A percentile compares a stretch with the other conserved stretches of the same genome.
phyloP scores from a whole-genome alignment of 352 stramenopile genomes.

The Globisporangium heterothallicum region DNA sequence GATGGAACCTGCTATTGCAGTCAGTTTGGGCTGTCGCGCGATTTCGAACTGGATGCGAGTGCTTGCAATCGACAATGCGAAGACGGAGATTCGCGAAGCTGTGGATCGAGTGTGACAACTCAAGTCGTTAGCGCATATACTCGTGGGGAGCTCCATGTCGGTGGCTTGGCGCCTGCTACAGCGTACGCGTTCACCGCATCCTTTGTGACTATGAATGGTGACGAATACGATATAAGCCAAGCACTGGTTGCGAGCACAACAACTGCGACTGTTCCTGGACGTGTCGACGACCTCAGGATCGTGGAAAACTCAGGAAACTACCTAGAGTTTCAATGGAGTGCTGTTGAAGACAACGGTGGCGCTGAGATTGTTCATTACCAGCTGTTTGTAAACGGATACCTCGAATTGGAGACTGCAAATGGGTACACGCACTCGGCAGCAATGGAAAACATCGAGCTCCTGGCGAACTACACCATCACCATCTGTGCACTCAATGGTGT shows the following conservation, averaged over 20 bases:
- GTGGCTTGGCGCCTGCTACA: slow-evolving; percentile 20
- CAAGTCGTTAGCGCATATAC: slow-evolving; percentile 26
- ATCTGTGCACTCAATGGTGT: slow-evolving; percentile 35
- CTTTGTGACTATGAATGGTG: slow-evolving; percentile 18
- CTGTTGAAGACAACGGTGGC: slow-evolving; percentile 36
- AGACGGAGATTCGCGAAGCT: slow-evolving; percentile 3
- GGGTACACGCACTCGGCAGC: slow-evolving; percentile 19
- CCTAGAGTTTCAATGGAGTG: slow-evolving; percentile 44
- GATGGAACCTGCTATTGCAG: slow-evolving; percentile 36
- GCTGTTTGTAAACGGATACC: slow-evolving; percentile 39
- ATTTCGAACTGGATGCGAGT: background rate
- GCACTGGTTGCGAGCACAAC: slow-evolving; percentile 25
- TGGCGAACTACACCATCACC: slow-evolving; percentile 15
- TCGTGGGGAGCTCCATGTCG: slow-evolving; percentile 27
- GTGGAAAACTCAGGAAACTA: slow-evolving; percentile 20
- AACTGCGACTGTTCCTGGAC: slow-evolving; percentile 26
- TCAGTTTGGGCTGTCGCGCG: slow-evolving; percentile 5
- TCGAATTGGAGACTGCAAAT: slow-evolving; percentile 15
- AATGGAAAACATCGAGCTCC: slow-evolving; percentile 12
- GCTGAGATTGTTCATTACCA: slow-evolving; percentile 28
- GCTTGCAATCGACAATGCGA: slow-evolving; percentile 24
- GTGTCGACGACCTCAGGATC: slow-evolving; percentile 22
- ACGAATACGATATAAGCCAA: slow-evolving; percentile 29
- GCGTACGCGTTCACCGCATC: slow-evolving; percentile 33
- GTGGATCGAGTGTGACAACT: slow-evolving; percentile 13